Evolutionary conservation across 352 stramenopile genomes (phyloP).

Genomic region (Phytophthora ramorum): DNA sequence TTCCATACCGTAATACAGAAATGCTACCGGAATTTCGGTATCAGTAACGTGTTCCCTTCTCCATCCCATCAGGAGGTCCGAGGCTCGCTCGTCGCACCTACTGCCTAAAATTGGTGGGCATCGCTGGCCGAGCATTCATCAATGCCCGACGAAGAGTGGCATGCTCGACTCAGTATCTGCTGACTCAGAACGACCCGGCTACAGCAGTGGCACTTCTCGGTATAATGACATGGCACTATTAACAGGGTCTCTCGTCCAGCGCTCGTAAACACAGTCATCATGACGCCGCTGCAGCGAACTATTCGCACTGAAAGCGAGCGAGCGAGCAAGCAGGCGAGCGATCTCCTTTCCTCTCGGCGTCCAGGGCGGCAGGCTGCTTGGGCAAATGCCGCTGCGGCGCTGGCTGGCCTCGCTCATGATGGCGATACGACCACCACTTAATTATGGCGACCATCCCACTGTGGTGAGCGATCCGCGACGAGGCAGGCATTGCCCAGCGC

Average conservation of each 20-base stretch:
- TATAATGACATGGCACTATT: neutral
- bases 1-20: no score
- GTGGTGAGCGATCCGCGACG: slow-evolving; percentile 14
- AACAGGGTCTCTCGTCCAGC: neutral
- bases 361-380: neutral
- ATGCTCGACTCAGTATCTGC: slow-evolving; percentile 13
- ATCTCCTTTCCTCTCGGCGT: no score
- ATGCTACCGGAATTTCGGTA: no score
- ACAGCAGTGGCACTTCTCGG: neutral
- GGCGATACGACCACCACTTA: neutral
- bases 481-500: slow-evolving; percentile 7
- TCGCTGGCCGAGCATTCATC: neutral
- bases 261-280: neutral
- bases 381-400: neutral
- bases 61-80: neutral
- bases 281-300: neutral
- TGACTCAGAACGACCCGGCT: slow-evolving; percentile 3
- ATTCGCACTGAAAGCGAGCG: no score
- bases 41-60: no score
- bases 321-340: no score
- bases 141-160: slow-evolving; percentile 9
- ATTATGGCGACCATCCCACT: slow-evolving; percentile 16
- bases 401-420: neutral
- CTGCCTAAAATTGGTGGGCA: no score
- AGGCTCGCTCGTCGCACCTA: no score